A percentile compares a stretch with the other conserved stretches of the same genome.
These are phyloP conservation scores for Aspergillus conjunctus DNA, from an alignment of 495 filamentous ascomycete genomes.

Conservation along the genomic window DNA sequence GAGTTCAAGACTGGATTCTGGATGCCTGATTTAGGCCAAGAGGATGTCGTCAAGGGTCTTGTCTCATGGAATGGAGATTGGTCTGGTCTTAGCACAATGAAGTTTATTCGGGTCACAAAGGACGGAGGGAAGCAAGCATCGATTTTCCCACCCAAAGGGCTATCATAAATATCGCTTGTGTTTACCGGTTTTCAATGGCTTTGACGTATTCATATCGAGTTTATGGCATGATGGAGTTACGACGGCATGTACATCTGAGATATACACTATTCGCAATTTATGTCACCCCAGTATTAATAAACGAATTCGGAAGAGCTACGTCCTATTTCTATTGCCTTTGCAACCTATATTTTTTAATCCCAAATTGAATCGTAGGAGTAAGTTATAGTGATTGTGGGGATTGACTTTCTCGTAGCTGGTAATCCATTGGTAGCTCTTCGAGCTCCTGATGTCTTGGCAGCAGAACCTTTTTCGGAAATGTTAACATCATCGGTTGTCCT, in stretches of 20 bases:
- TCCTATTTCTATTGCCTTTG: background rate
- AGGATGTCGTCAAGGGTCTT: conserved; percentile 54
- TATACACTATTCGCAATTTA: background rate
- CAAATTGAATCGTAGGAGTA: conserved; percentile 14
- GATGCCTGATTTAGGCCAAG: conserved; percentile 63
- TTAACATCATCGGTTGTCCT: conserved; percentile 42
- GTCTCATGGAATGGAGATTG: conserved; percentile 64
- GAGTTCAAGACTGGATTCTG: conserved; percentile 86
- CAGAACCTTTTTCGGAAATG: conserved; percentile 21
- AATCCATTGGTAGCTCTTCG: background rate
- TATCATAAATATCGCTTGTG: conserved; percentile 43
- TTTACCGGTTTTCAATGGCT: conserved; percentile 19
- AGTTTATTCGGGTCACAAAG: conserved; percentile 62
- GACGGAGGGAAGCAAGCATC: conserved; percentile 57
- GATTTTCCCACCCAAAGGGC: conserved; percentile 69
- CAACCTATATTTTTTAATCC: background rate
- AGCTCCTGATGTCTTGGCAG: conserved; percentile 34
- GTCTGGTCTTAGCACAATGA: conserved; percentile 59
- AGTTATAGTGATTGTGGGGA: conserved; percentile 11
- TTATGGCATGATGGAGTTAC: conserved; percentile 31
- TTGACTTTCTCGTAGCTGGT: conserved; percentile 10
- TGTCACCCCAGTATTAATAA: background rate
- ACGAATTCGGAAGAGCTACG: background rate
- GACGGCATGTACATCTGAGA: conserved; percentile 8
- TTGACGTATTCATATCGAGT: conserved; percentile 6